Conservation (phyloP, 805 yeast genomes). For the Sugiyamaella valdiviana region DNA sequence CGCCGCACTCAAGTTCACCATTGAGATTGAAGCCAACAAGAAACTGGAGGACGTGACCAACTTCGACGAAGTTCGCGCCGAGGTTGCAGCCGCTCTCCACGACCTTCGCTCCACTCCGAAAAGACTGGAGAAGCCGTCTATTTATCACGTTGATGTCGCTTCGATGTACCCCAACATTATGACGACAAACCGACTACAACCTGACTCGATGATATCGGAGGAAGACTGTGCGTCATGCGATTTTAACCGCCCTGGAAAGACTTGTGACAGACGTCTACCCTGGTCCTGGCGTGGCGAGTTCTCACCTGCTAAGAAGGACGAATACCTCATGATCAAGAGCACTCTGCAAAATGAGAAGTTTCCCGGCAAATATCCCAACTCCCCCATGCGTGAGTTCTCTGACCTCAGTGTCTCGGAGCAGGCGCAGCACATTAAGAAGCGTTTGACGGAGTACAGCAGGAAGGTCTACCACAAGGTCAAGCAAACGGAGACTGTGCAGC, state of each 20-base stretch:
- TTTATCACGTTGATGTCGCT: slow-evolving; percentile 97
- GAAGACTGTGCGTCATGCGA: slow-evolving; percentile 97
- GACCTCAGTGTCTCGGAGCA: slow-evolving; percentile 75
- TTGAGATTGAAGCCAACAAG: slow-evolving; percentile 72
- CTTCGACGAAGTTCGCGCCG: slow-evolving; percentile 63
- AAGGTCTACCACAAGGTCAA: slow-evolving; percentile 79
- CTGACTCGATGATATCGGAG: slow-evolving; percentile 93
- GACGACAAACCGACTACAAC: slow-evolving; percentile 95
- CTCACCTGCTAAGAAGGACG: slow-evolving; percentile 84
- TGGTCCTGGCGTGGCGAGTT: slow-evolving; percentile 99
- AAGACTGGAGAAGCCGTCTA: slow-evolving; percentile 72
- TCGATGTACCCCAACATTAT: slow-evolving; percentile 99
- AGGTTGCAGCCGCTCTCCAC: slow-evolving; percentile 49
- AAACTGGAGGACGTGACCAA: slow-evolving; percentile 73
- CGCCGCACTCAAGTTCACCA: slow-evolving; percentile 71
- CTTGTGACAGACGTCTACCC: slow-evolving; percentile 81
- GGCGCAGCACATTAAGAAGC: slow-evolving; percentile 63
- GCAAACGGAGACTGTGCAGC: slow-evolving; percentile 72
- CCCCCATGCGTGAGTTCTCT: slow-evolving; percentile 44
- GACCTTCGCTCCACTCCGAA: slow-evolving; percentile 56
- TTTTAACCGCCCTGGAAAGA: slow-evolving; percentile 90
- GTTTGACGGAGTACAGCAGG: slow-evolving; percentile 76
- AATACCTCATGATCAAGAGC: slow-evolving; percentile 82
- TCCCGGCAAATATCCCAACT: slow-evolving; percentile 45
- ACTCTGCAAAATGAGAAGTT: slow-evolving; percentile 74